A percentile compares a stretch with the other conserved stretches of the same genome.
Evolutionary conservation across 2,329 filamentous ascomycete genomes (phyloP).

Genomic region (Cadophora malorum): DNA sequence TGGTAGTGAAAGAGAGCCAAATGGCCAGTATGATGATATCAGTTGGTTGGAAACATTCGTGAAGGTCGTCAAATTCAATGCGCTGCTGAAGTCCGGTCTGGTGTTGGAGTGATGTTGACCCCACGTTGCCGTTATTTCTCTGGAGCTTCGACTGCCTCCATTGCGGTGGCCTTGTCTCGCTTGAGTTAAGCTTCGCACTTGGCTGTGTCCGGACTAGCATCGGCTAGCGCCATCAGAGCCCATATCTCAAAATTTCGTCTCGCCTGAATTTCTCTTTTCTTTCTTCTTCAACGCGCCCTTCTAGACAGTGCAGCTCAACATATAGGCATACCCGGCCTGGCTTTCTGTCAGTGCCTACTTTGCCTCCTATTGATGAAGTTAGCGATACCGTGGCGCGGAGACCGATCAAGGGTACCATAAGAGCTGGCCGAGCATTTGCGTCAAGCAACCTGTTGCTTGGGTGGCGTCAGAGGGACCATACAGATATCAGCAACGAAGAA

Average conservation of each 20-base stretch:
- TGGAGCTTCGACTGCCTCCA: conserved; percentile 28
- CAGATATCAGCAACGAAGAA: conserved; percentile 49
- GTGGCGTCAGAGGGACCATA: conserved; percentile 85
- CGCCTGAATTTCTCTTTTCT: conserved; percentile 40
- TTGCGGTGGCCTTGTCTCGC: conserved; percentile 31
- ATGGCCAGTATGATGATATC: conserved; percentile 29
- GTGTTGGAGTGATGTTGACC: conserved; percentile 29
- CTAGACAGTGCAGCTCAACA: conserved; percentile 87
- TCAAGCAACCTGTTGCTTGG: conserved; percentile 64
- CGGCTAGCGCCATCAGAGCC: background rate
- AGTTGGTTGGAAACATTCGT: conserved; percentile 36
- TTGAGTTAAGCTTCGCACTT: conserved; percentile 29
- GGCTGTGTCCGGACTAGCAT: conserved; percentile 28
- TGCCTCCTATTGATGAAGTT: conserved; percentile 65
- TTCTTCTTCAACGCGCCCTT: conserved; percentile 70
- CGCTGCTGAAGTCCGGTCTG: conserved; percentile 21
- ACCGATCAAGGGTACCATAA: conserved; percentile 61
- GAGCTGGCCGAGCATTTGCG: conserved; percentile 60
- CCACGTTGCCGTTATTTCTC: conserved; percentile 35
- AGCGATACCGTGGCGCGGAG: conserved; percentile 66
- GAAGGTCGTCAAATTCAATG: conserved; percentile 22
- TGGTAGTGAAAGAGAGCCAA: conserved; percentile 25
- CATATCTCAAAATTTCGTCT: conserved; percentile 33
- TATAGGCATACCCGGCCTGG: conserved; percentile 60
- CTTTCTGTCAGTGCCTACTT: conserved; percentile 72